These are phyloP conservation scores for Linum usitatissimum DNA, from an alignment of 345 rosid genomes.

Conservation along the genomic window DNA sequence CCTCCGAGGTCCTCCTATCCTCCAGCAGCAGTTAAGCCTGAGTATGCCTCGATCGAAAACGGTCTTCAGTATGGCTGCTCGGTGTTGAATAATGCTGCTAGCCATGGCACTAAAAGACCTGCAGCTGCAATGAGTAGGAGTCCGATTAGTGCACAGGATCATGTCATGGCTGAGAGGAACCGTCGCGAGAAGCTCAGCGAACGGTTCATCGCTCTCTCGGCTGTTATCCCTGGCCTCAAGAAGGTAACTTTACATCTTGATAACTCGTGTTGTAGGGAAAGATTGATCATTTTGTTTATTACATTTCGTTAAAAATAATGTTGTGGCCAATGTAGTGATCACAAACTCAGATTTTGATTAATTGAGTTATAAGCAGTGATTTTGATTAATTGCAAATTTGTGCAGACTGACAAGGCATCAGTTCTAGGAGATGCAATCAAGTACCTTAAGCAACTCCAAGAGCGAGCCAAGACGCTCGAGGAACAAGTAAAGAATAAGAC, in stretches of 20 bases:
- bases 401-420: slow-evolving; percentile 54
- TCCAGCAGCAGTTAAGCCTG: background rate
- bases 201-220: slow-evolving; percentile 50
- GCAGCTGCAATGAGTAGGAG: slow-evolving; percentile 11
- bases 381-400: too few relatives aligned
- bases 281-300: too few relatives aligned
- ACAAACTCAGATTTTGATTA: too few relatives aligned
- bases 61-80: too few relatives aligned
- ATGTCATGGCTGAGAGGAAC: slow-evolving; percentile 45
- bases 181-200: slow-evolving; percentile 49
- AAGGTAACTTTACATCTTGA: slow-evolving; percentile 22
- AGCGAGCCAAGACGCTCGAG: slow-evolving; percentile 35
- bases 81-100: too few relatives aligned
- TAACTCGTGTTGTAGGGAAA: too few relatives aligned
- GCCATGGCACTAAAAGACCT: background rate
- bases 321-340: too few relatives aligned
- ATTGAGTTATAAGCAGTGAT: too few relatives aligned
- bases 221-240: slow-evolving; percentile 45
- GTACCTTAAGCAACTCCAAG: slow-evolving; percentile 63
- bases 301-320: too few relatives aligned
- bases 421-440: slow-evolving; percentile 65
- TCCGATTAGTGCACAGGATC: slow-evolving; percentile 38
- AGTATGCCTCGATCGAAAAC: background rate
- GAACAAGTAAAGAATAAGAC: slow-evolving; percentile 43
- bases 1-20: background rate